phyloP scores from a whole-genome alignment of 2,329 filamentous ascomycete genomes.

The Fusarium heterosporum region DNA sequence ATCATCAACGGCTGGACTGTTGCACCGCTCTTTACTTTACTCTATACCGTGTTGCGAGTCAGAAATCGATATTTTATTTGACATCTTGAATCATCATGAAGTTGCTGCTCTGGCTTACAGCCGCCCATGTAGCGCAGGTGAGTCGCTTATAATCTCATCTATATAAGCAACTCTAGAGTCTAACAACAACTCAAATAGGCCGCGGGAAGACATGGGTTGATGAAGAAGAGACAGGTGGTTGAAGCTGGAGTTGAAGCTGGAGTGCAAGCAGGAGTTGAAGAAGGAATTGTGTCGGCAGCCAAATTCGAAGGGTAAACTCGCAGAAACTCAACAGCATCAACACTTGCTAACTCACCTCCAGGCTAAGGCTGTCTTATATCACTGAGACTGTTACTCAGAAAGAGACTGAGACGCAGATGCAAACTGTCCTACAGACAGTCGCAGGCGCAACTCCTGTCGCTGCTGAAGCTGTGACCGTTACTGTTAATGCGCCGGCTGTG shows the following conservation, averaged over 20 bases:
- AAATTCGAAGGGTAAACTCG: constrained; percentile 45
- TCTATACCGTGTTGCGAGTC: constrained; percentile 17
- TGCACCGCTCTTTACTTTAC: constrained; percentile 18
- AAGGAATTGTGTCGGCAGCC: constrained; percentile 9
- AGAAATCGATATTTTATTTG: constrained; percentile 2
- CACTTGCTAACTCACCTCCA: constrained; percentile 19
- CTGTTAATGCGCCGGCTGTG: constrained; percentile 25
- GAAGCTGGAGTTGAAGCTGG: too few relatives aligned
- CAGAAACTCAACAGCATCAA: not conserved
- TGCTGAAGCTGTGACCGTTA: constrained; percentile 37
- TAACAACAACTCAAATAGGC: constrained; percentile 27
- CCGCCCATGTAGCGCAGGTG: constrained; percentile 39
- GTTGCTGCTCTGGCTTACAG: constrained; percentile 33
- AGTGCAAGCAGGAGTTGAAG: too few relatives aligned
- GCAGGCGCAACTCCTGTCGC: constrained; percentile 1
- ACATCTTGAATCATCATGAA: constrained; percentile 26
- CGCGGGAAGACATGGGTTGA: constrained; percentile 30
- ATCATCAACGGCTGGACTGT: constrained; percentile 47
- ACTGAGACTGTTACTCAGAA: constrained; percentile 42
- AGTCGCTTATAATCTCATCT: not conserved
- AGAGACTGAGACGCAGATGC: constrained; percentile 34
- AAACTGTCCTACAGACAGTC: constrained; percentile 29
- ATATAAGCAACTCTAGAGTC: not conserved
- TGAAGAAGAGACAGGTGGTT: constrained; percentile 39
- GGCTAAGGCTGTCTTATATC: constrained; percentile 43